Base-by-base conservation (phyloP, 306 rosid genomes). In the Sphenostylis stenocarpa region DNA sequence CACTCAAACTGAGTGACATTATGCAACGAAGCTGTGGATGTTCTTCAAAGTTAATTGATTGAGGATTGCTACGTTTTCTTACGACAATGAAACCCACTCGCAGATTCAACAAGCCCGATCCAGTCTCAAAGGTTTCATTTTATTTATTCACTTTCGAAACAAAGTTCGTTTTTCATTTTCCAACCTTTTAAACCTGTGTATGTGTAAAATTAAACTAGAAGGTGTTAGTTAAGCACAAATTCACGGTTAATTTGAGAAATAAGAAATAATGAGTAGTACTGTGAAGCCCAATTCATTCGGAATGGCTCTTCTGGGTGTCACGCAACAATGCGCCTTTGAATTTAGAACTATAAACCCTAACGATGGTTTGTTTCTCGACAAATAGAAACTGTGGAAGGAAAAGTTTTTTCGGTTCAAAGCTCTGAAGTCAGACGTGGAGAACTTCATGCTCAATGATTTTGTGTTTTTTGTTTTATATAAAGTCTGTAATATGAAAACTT, bases 1-100 rank as follows among this genome's bases (percentile, higher is more conserved):
- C 67, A 44, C 73, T 73, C 19, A 17, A 24, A 51, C 21, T 5
- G 67, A 60, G 56, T 68, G 58, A 52, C 9, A 75, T 19, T 2
- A 53, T 65, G 60, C 70, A 66, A 48, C 39, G 19, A 70, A 70
- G 49, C 56, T 62, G 63, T 62, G 80, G 21, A 67, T 28, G 55
- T n/a, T 68, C 44, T 51, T 70, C 36, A 11, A 68, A 17, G 1
- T 52, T 24, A 45, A 60, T 51, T 47, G 44, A 45, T 39, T 39
- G 4, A 36, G 13, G 67, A 19, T 76, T 75, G 75, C 29, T 55
- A 58, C 33, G 5, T 62, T 70, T 76, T 64, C 26, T 31, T 0
- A 3, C 45, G 70, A 74, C 71, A 24, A 87, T 89, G 94, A 89
- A 84, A 75, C 67, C 88, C 5, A 55, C 51, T 75, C 84, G 84